Percentiles rank a stretch among this genome's conserved stretches.
Conservation (phyloP, 495 filamentous ascomycete species). For the Hypoxylon trugodes region DNA sequence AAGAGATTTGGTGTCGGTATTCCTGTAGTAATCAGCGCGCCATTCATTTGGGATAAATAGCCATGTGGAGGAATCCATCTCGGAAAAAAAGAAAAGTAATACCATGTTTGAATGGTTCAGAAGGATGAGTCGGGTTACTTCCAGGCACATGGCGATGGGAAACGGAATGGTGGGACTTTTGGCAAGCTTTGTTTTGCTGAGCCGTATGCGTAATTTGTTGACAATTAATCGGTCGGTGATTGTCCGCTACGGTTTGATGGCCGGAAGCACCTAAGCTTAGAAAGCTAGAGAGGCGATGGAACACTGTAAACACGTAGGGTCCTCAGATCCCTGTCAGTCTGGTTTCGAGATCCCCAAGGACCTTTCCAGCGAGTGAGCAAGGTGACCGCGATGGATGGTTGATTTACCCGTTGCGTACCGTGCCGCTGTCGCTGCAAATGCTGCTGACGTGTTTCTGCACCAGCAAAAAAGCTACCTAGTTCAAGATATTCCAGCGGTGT, state of each 20-base stretch:
- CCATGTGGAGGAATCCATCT: slow-evolving; percentile 17
- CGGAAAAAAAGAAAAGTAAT: slow-evolving; percentile 22
- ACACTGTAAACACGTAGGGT: slow-evolving; percentile 15
- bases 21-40: slow-evolving; percentile 30
- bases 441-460: slow-evolving; percentile 41
- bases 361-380: slow-evolving; percentile 16
- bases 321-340: slow-evolving; percentile 17
- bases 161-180: slow-evolving; percentile 9
- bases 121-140: slow-evolving; percentile 9
- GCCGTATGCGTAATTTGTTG: slow-evolving; percentile 2
- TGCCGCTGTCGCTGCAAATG: slow-evolving; percentile 25
- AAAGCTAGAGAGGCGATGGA: slow-evolving; percentile 20
- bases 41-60: slow-evolving; percentile 41
- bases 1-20: slow-evolving; percentile 17
- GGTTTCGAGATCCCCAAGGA: slow-evolving; percentile 35
- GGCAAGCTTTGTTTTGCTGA: slow-evolving; percentile 9
- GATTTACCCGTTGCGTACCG: slow-evolving; percentile 39
- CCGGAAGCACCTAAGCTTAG: neutral
- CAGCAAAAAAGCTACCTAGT: slow-evolving; percentile 17
- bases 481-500: slow-evolving; percentile 40
- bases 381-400: slow-evolving; percentile 22
- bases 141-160: neutral
- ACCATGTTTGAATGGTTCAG: slow-evolving; percentile 1
- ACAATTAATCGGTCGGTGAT: slow-evolving; percentile 19
- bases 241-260: slow-evolving; percentile 9